These are phyloP conservation scores for Lasiodiplodia theobromae DNA, from an alignment of 2,329 filamentous ascomycete genomes.

Conservation along the genomic window DNA sequence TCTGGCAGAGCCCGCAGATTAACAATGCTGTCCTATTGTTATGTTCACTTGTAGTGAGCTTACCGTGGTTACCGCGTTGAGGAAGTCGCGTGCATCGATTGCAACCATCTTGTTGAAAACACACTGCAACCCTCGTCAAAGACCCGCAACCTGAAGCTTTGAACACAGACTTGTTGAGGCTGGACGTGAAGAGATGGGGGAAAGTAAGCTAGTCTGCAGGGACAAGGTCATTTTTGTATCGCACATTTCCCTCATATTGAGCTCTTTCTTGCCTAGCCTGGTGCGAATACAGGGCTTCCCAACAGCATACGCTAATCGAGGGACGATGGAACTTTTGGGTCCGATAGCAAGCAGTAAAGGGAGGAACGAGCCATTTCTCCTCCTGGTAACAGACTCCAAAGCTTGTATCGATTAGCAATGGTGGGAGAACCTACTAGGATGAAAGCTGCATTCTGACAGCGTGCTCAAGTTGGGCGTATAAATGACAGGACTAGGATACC, in stretches of 20 bases:
- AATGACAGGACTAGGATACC: too few relatives aligned
- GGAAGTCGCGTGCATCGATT: neutral
- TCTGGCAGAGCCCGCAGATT: neutral
- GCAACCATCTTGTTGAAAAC: constrained; percentile 9
- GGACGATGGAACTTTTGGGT: neutral
- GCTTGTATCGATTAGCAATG: neutral
- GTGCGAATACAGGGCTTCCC: neutral
- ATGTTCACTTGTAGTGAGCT: neutral
- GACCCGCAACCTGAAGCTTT: neutral
- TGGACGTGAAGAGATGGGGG: neutral
- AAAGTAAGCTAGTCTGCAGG: neutral
- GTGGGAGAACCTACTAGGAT: too few relatives aligned
- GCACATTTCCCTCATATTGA: neutral
- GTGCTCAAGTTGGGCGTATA: too few relatives aligned
- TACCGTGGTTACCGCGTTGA: neutral
- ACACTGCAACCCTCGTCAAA: neutral
- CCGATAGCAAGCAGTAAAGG: neutral
- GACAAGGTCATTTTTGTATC: constrained; percentile 1
- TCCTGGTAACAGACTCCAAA: neutral
- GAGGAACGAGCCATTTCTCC: neutral
- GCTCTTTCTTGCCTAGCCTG: neutral
- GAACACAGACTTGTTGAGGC: neutral
- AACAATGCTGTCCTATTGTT: neutral
- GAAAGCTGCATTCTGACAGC: too few relatives aligned
- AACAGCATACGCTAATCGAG: constrained; percentile 1